phyloP scores from a whole-genome alignment of 192 early-diverging fungal species.

The Endogone sp. region DNA sequence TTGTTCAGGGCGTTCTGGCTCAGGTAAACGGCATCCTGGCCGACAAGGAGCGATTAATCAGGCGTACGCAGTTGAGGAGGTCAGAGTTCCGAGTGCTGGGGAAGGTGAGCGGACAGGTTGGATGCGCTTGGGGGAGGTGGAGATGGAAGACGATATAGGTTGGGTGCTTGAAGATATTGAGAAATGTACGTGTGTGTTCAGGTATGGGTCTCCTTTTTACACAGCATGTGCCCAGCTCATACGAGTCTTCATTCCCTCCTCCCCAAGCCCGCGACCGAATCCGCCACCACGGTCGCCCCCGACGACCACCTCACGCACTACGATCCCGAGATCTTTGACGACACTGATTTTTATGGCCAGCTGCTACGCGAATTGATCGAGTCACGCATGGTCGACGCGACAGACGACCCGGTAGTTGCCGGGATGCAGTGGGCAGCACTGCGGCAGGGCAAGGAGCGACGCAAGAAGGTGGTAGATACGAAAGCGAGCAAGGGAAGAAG shows the following conservation, averaged over 20 bases:
- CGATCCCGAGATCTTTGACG: constrained; percentile 92
- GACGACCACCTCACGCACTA: constrained; percentile 64
- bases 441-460: constrained; percentile 61
- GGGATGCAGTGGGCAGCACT: constrained; percentile 83
- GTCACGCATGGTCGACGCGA: constrained; percentile 78
- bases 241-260: too few species aligned
- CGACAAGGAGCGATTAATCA: constrained; percentile 73
- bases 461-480: constrained; percentile 78
- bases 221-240: too few species aligned
- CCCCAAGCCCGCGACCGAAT: neutral
- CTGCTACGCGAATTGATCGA: constrained; percentile 94
- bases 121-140: neutral
- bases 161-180: too few species aligned
- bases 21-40: constrained; percentile 71
- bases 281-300: neutral
- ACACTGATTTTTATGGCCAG: constrained; percentile 94
- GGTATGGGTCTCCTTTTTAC: too few species aligned
- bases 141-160: neutral
- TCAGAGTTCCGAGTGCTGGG: constrained; percentile 62
- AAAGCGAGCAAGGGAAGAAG: constrained; percentile 90
- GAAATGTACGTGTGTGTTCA: too few species aligned
- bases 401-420: constrained; percentile 81
- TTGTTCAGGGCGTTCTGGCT: constrained; percentile 48
- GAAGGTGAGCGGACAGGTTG: constrained; percentile 19
- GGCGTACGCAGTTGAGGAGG: constrained; percentile 83